These are phyloP conservation scores for Colletotrichum cereale DNA, from an alignment of 2,329 filamentous ascomycete species.

Conservation along the genomic window DNA sequence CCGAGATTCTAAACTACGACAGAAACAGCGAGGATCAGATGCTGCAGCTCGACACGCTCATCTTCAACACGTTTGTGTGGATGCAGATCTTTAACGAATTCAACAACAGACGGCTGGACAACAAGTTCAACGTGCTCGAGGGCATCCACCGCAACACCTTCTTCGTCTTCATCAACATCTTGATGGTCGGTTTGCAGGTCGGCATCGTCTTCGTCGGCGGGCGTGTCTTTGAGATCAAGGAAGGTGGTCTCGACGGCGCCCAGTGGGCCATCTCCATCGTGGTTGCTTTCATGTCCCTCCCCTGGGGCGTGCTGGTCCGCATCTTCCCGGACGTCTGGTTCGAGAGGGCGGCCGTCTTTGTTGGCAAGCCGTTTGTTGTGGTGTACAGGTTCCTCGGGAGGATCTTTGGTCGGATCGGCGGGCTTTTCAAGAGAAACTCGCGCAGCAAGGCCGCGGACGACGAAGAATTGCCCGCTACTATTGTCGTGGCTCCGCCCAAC, in stretches of 20 bases:
- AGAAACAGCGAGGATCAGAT: conserved; percentile 18
- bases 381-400: conserved; percentile 8
- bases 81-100: conserved; percentile 82
- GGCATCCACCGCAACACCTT: conserved; percentile 68
- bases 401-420: conserved; percentile 22
- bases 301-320: conserved; percentile 62
- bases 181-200: conserved; percentile 70
- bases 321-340: conserved; percentile 60
- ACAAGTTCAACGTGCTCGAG: conserved; percentile 72
- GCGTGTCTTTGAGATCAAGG: conserved; percentile 57
- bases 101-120: conserved; percentile 73
- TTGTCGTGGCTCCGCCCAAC: conserved; percentile 19
- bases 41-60: conserved; percentile 71
- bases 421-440: conserved; percentile 21
- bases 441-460: background rate
- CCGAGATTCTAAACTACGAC: conserved; percentile 20
- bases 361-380: conserved; percentile 25
- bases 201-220: conserved; percentile 70
- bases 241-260: conserved; percentile 53
- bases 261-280: conserved; percentile 68
- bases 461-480: conserved; percentile 14
- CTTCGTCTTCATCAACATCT: conserved; percentile 67
- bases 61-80: conserved; percentile 90
- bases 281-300: conserved; percentile 61
- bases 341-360: conserved; percentile 10